Evolutionary conservation across 768 basidiomycete species (phyloP), one percentile per base, ranked within the genome.

Genomic region (Hygrophorus russula): DNA sequence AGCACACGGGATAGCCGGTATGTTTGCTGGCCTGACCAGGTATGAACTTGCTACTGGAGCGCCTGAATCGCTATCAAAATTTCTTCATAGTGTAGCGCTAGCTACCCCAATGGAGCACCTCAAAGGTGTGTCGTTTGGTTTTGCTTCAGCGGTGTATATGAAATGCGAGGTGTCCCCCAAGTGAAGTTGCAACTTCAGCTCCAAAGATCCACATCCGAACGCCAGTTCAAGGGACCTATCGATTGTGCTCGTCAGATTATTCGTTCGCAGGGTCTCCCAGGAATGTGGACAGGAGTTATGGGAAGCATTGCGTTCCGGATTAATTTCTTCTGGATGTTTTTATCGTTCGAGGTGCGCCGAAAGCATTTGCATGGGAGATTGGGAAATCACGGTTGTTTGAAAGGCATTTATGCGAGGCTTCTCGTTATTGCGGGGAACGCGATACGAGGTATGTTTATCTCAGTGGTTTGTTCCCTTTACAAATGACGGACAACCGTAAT

Each of bases 251-350:
- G 73, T 28, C 73, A 86, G 56, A 71, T 88, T 33, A 59, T 82
- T 14, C 66, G 65, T 6, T 60, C 67, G 9, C 78, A 82, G 54
- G 87, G 88, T 11, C 39, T 75, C 6, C 44, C 58, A 13, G 86
- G 86, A 5, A 63, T 89, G 48, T 90, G 81, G 78, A 75, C 76
- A 51, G 87, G 85, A 42, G 71, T 89, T 48, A 74, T 76, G 0
- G 83, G 80, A 1, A 83, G 80, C 49, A 65, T 87, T 20, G 70
- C 76, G 4, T 86, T 82, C 58, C 64, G 87, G 39, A 73, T 74
- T 45, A 82, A 80, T 62, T 87, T 88, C 59, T 74, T 81, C 47
- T 82, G 76, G 73, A 80, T 87, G 78, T 89, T 87, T 58, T 65
- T 82, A 32, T 75, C 74, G 19, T 71, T 81, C 49, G 80, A 83